Evolutionary conservation across 2,329 filamentous ascomycete species (phyloP).

Genomic region (Paramyrothecium roridum): DNA sequence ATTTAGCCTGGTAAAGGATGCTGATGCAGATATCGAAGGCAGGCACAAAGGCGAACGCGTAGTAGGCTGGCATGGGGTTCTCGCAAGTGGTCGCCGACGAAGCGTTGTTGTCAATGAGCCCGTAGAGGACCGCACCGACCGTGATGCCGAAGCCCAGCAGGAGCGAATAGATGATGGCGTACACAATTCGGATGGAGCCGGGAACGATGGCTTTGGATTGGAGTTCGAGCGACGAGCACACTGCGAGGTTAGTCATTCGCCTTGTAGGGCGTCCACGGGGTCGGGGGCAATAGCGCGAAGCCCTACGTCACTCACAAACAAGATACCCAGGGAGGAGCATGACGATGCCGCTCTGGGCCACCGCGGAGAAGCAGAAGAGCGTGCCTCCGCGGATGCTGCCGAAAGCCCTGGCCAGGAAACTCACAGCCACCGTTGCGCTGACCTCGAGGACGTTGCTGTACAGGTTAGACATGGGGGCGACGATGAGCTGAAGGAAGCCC

Average conservation of each 20-base stretch:
- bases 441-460: slow-evolving; percentile 67
- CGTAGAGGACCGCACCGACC: slow-evolving; percentile 62
- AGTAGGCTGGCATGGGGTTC: slow-evolving; percentile 37
- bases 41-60: slow-evolving; percentile 69
- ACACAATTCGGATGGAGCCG: slow-evolving; percentile 71
- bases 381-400: slow-evolving; percentile 51
- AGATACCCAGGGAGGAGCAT: slow-evolving; percentile 65
- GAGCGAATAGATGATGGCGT: slow-evolving; percentile 70
- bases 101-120: slow-evolving; percentile 54
- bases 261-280: too few relatives aligned
- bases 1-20: slow-evolving; percentile 78
- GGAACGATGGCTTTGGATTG: slow-evolving; percentile 68
- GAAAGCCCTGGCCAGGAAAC: slow-evolving; percentile 60
- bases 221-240: slow-evolving; percentile 54
- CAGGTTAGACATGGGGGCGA: slow-evolving; percentile 66
- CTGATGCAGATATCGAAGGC: slow-evolving; percentile 70
- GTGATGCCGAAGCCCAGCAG: slow-evolving; percentile 73
- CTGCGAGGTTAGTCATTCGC: slow-evolving; percentile 16
- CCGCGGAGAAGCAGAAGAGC: slow-evolving; percentile 63
- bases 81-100: slow-evolving; percentile 39
- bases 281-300: background rate
- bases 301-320: slow-evolving; percentile 39
- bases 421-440: slow-evolving; percentile 56
- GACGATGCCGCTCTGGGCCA: slow-evolving; percentile 63
- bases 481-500: slow-evolving; percentile 66